Percentiles rank a stretch among this genome's conserved stretches.
Evolutionary conservation across 805 yeast genomes (phyloP).

Genomic region (Geotrichum ghanense): DNA sequence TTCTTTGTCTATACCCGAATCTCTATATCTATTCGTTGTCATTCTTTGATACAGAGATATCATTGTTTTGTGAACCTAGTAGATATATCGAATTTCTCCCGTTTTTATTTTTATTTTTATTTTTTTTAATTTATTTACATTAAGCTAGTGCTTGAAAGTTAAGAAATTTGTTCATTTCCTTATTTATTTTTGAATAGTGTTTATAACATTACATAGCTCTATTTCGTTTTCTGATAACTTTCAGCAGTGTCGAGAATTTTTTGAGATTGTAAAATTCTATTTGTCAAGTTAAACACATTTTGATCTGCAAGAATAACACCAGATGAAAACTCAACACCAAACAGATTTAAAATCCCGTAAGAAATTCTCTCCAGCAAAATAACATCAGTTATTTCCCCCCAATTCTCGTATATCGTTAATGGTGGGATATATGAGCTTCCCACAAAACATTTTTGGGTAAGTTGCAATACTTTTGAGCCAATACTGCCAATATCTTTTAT

Average conservation of each 20-base stretch:
- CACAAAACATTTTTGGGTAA: conserved; percentile 14
- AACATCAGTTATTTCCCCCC: conserved; percentile 15
- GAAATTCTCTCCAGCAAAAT: conserved; percentile 15
- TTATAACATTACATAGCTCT: too few relatives aligned
- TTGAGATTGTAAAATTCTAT: not conserved
- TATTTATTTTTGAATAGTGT: too few relatives aligned
- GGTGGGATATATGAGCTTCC: conserved; percentile 18
- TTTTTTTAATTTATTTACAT: too few relatives aligned
- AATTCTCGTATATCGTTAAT: conserved; percentile 11
- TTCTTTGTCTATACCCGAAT: too few relatives aligned
- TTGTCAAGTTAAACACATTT: not conserved
- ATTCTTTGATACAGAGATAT: too few relatives aligned
- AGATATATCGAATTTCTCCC: too few relatives aligned
- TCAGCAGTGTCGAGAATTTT: not conserved
- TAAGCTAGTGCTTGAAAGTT: too few relatives aligned
- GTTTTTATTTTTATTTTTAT: too few relatives aligned
- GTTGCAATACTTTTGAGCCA: conserved; percentile 22
- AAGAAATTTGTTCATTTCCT: too few relatives aligned
- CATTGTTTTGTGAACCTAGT: too few relatives aligned
- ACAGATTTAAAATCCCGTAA: conserved; percentile 18
- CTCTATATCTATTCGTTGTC: too few relatives aligned
- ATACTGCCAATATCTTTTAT: conserved; percentile 22
- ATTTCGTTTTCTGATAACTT: not conserved
- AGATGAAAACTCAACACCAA: conserved; percentile 23
- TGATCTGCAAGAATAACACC: not conserved